Conservation (phyloP, 352 stramenopile genomes). For the Pythium chondricola region DNA sequence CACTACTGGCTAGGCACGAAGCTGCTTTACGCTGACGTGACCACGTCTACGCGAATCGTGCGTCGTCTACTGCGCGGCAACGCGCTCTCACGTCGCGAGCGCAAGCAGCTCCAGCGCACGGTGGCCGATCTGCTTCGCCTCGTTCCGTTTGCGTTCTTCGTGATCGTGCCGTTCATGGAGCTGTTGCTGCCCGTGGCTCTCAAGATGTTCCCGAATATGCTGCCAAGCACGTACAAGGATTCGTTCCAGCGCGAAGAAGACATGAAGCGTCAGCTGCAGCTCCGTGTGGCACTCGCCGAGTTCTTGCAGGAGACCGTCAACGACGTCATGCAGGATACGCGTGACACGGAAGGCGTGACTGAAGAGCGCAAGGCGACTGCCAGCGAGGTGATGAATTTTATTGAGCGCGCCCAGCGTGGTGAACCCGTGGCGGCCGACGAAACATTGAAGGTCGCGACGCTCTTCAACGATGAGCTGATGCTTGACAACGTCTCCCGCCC, state of each 20-base stretch:
- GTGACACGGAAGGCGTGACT: slow-evolving; percentile 69
- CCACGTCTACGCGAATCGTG: slow-evolving; percentile 92
- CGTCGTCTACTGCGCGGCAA: slow-evolving; percentile 89
- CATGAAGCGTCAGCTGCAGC: slow-evolving; percentile 96
- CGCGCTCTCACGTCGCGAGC: slow-evolving; percentile 91
- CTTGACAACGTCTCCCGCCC: slow-evolving; percentile 96
- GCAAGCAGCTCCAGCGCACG: slow-evolving; percentile 96
- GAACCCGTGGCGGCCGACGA: slow-evolving; percentile 72
- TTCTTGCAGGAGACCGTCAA: slow-evolving; percentile 98
- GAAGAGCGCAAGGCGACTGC: slow-evolving; percentile 74
- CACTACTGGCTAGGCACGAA: slow-evolving; percentile 98
- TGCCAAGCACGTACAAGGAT: slow-evolving; percentile 96
- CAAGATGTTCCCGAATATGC: slow-evolving; percentile 98
- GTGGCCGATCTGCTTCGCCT: slow-evolving; percentile 95
- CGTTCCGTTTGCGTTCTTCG: slow-evolving; percentile 96
- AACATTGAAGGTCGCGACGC: slow-evolving; percentile 86
- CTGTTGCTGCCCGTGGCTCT: slow-evolving; percentile 96
- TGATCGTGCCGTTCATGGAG: slow-evolving; percentile 99
- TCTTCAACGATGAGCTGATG: slow-evolving; percentile 98
- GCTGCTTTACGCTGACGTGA: slow-evolving; percentile 94
- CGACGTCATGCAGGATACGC: slow-evolving; percentile 80
- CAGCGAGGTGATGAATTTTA: slow-evolving; percentile 80
- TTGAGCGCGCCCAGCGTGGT: slow-evolving; percentile 73
- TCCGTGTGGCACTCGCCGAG: slow-evolving; percentile 93
- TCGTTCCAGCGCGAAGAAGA: slow-evolving; percentile 96